Base-by-base conservation (phyloP, 2,329 filamentous ascomycete species). In the Beauveria australis region DNA sequence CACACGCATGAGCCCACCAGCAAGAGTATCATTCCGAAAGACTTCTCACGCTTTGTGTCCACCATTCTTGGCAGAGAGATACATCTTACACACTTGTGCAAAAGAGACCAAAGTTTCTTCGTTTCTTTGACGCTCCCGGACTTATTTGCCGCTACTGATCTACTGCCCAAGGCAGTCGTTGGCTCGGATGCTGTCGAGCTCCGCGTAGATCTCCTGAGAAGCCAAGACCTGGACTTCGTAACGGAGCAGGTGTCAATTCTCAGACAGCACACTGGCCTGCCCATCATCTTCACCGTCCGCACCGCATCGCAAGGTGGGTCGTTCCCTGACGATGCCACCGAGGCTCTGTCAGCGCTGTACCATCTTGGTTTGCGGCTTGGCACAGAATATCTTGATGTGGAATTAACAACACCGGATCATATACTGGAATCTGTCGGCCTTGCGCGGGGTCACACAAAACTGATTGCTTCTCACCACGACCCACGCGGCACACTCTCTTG, bases 381-480 rank as follows among this genome's bases (percentile, higher is more conserved):
- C 9, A 86, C 92, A 48, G 94, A 99, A 71, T 99, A 95, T 70
- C 81, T 99, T 26, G 94, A 99, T 71, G 78, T 97, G 8, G 94
- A 99, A 73, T 89, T 97, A 74, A 89, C 90, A 0, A 88, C 92
- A 73, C 88, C 92, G 0, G 85, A 91, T 55, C 78, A 86, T n/a
- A 78, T 95, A 40, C 80, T 97, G 33, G 82, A 87, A 51, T 78
- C 82, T 16, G 80, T 96, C 4, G 80, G 83, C 0, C 83, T 87
- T 59, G 73, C 74, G 6, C 89, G 90, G 71, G 87, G 88, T 2
- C 81, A 83, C 65, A 91, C 91, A 1, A 88, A 86, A 63, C 89
- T 99, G 69, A 96, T 99, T 67, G 92, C 93, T 9, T 99, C 94
- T 0, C 93, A 99, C 72, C 94, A 99, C 72, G 94, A 99, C 71